Evolutionary conservation across 2,329 filamentous ascomycete species (phyloP), one percentile per base, ranked within the genome.

Genomic region (Calcarisporium arbuscula): DNA sequence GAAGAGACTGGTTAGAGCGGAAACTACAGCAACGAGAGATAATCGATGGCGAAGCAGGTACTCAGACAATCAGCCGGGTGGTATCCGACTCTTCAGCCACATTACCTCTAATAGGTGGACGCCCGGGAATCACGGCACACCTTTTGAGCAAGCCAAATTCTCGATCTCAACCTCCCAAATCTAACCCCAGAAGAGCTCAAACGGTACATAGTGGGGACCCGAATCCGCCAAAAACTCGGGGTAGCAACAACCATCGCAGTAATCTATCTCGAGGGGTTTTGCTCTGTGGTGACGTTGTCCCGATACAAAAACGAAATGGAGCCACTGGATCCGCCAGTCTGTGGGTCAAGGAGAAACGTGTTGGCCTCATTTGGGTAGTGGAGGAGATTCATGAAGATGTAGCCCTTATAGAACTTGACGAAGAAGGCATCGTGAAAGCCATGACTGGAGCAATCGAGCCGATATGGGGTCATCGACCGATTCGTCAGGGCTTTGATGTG

Each of bases 301-400:
- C 92, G 0, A 98, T 98, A 40, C 85, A 89, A 56, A 98, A 96
- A 61, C 79, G 92, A 41, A 95, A 98, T 51, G 92, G 92, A 5
- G 77, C 82, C 9, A 90, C 82, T 5, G 92, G 92, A 3, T 89
- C 92, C 38, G 92, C 92, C 23, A 96, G 89, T 60, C 66, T 98
- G 25, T 98, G 92, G 92, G 92, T 98, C 4, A 98, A 98, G 65
- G 92, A 98, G 60, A 98, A 98, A 61, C 77, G 82, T 31, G 80
- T 87, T 34, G 89, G 90, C 8, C 64, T 98, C 40, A 96, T 98
- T 40, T 98, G 92, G 92, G 92, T 98, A 8, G 64, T 98, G 3
- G 92, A 98, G 57, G 92, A 98, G 61, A 96, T 98, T 41, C 86
- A 90, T 36, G 92, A 98, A 60, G 89, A 98, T 55, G 81, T 92